These are phyloP conservation scores for Annulohypoxylon moriforme DNA, from an alignment of 495 filamentous ascomycete species.

Conservation along the genomic window DNA sequence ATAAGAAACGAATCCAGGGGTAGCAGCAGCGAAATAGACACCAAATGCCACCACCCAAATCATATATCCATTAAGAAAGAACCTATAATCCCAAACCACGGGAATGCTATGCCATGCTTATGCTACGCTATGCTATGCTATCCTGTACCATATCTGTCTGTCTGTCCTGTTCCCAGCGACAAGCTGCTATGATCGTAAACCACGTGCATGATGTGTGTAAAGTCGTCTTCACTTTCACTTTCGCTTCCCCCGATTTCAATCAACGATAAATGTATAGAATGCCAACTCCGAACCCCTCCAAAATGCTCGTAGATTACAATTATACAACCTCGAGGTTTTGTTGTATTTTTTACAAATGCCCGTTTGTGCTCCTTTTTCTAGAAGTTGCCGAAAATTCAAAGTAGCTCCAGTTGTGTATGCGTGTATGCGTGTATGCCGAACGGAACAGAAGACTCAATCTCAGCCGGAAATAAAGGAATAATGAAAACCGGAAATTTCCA, in stretches of 20 bases:
- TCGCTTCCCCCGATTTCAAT: not conserved
- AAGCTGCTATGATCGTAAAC: conserved; percentile 13
- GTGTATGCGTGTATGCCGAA: not conserved
- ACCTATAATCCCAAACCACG: conserved; percentile 1
- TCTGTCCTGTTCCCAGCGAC: conserved; percentile 7
- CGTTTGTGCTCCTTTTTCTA: not conserved
- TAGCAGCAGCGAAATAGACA: not conserved
- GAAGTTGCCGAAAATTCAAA: not conserved
- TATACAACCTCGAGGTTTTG: conserved; percentile 16
- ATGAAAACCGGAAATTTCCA: not conserved
- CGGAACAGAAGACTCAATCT: not conserved
- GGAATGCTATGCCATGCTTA: conserved; percentile 2
- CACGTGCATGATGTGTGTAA: conserved; percentile 32
- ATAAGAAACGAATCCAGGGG: not conserved
- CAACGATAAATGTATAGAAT: conserved; percentile 2
- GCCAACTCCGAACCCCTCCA: conserved; percentile 26
- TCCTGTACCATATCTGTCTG: not conserved
- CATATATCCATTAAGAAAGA: conserved; percentile 6
- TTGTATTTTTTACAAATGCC: conserved; percentile 2
- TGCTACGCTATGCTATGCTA: not conserved
- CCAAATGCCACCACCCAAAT: not conserved
- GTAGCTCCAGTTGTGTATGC: not conserved
- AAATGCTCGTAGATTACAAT: conserved; percentile 33
- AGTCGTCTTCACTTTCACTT: conserved; percentile 1
- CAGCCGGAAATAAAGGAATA: not conserved